phyloP scores from a whole-genome alignment of 345 rosid genomes.

The Hibiscus tridactylites region DNA sequence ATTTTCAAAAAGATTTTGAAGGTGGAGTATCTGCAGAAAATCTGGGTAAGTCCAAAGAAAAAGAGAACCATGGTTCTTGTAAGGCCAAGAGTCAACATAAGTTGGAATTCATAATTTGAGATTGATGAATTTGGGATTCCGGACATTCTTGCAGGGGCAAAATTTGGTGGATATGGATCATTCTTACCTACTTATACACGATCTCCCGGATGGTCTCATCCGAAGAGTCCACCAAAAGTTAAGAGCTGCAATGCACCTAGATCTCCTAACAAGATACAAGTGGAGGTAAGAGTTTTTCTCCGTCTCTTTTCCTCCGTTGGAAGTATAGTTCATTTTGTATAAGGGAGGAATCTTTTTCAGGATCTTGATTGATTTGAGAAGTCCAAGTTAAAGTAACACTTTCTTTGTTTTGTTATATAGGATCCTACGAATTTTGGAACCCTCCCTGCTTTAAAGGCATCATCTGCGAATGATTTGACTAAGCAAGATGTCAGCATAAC shows the following conservation, averaged over 20 bases:
- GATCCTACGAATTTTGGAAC: slow-evolving; percentile 30
- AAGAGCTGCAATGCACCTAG: slow-evolving; percentile 38
- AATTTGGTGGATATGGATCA: slow-evolving; percentile 95
- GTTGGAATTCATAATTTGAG: slow-evolving; percentile 18
- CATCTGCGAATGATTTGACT: slow-evolving; percentile 25
- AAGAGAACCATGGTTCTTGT: slow-evolving; percentile 23
- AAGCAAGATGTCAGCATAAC: slow-evolving; percentile 34
- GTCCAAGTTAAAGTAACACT: slow-evolving; percentile 16
- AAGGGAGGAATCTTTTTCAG: slow-evolving; percentile 4
- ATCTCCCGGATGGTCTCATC: slow-evolving; percentile 57
- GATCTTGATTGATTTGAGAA: slow-evolving; percentile 11
- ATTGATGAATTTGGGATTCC: slow-evolving; percentile 19
- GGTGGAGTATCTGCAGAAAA: slow-evolving; percentile 92
- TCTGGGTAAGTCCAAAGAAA: slow-evolving; percentile 56
- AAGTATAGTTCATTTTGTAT: neutral
- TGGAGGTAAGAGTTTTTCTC: slow-evolving; percentile 48
- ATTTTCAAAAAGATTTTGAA: slow-evolving; percentile 93
- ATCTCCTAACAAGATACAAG: slow-evolving; percentile 49
- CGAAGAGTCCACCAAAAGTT: slow-evolving; percentile 45
- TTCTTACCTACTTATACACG: slow-evolving; percentile 76
- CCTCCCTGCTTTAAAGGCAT: slow-evolving; percentile 31
- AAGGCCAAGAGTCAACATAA: slow-evolving; percentile 16
- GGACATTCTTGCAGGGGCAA: slow-evolving; percentile 58
- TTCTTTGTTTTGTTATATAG: slow-evolving; percentile 29
- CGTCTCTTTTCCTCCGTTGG: neutral